These are phyloP conservation scores for Hibiscus trionum DNA, from an alignment of 345 rosid genomes.

Conservation along the genomic window DNA sequence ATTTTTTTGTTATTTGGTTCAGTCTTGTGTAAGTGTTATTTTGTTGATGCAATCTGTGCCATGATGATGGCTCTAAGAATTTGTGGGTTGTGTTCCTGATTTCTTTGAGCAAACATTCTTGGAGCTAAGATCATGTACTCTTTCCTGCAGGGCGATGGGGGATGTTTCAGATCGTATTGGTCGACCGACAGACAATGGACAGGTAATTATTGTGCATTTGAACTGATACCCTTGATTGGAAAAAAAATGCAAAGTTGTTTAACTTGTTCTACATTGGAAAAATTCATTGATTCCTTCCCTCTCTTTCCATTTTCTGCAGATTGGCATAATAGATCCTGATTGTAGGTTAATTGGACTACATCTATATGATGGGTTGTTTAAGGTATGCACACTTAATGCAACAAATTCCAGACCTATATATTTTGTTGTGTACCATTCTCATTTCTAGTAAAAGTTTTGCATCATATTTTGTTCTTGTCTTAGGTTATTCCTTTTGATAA, in stretches of 20 bases:
- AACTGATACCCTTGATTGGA: not conserved
- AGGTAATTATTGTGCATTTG: slow-evolving; percentile 40
- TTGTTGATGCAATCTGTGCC: not conserved
- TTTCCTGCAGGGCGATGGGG: slow-evolving; percentile 70
- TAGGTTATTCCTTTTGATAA: slow-evolving; percentile 94
- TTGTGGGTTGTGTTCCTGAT: not conserved
- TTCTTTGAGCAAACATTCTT: not conserved
- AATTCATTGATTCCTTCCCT: slow-evolving; percentile 3
- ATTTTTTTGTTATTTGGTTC: not conserved
- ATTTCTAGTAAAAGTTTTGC: not conserved
- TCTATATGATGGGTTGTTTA: slow-evolving; percentile 89
- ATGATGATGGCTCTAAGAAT: not conserved
- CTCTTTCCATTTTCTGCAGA: slow-evolving; percentile 36
- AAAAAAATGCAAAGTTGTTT: not conserved
- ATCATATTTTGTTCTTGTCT: slow-evolving; percentile 7
- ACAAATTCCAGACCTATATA: not conserved
- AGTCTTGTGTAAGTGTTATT: not conserved
- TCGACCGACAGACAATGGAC: slow-evolving; percentile 87
- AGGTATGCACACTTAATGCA: slow-evolving; percentile 36
- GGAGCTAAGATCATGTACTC: not conserved
- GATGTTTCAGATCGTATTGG: slow-evolving; percentile 94
- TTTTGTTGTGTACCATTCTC: not conserved
- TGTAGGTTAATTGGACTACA: slow-evolving; percentile 93
- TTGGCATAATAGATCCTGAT: slow-evolving; percentile 94
- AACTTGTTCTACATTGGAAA: not conserved